Evolutionary conservation across 1,139 yeast species (phyloP).

Genomic region (Debaryomyces fabryi): DNA sequence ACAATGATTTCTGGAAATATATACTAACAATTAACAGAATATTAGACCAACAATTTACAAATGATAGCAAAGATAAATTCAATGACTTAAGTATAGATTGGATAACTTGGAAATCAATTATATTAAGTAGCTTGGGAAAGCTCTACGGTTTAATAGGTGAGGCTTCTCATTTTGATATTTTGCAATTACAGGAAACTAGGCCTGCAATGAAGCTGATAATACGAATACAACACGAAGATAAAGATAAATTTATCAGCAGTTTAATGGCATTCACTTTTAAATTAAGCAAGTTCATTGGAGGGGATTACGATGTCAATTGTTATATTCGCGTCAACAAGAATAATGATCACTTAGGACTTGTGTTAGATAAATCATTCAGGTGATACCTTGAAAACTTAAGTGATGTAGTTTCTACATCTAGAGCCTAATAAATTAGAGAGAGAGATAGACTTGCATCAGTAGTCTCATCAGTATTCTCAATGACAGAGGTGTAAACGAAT

Average conservation of each 20-base stretch:
- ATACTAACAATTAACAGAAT: slow-evolving; percentile 7
- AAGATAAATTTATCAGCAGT: slow-evolving; percentile 30
- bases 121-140: slow-evolving; percentile 28
- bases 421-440: neutral
- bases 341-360: slow-evolving; percentile 23
- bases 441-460: neutral
- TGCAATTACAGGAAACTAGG: slow-evolving; percentile 16
- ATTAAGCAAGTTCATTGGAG: slow-evolving; percentile 28
- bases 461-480: neutral
- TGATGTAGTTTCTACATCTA: no score
- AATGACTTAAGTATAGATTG: slow-evolving; percentile 21
- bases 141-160: slow-evolving; percentile 43
- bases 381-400: no score
- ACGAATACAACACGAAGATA: slow-evolving; percentile 31
- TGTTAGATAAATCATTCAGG: slow-evolving; percentile 9
- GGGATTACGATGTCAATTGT: slow-evolving; percentile 26
- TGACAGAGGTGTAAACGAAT: neutral
- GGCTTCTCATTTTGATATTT: slow-evolving; percentile 33
- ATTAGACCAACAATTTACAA: slow-evolving; percentile 6
- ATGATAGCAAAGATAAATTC: slow-evolving; percentile 11
- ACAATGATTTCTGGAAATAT: slow-evolving; percentile 7
- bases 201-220: slow-evolving; percentile 25
- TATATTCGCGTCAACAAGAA: slow-evolving; percentile 21
- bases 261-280: slow-evolving; percentile 34
- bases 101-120: slow-evolving; percentile 37